These are phyloP conservation scores for Caryopteris hybrid DNA, from an alignment of 305 asterid genomes.

Conservation along the genomic window DNA sequence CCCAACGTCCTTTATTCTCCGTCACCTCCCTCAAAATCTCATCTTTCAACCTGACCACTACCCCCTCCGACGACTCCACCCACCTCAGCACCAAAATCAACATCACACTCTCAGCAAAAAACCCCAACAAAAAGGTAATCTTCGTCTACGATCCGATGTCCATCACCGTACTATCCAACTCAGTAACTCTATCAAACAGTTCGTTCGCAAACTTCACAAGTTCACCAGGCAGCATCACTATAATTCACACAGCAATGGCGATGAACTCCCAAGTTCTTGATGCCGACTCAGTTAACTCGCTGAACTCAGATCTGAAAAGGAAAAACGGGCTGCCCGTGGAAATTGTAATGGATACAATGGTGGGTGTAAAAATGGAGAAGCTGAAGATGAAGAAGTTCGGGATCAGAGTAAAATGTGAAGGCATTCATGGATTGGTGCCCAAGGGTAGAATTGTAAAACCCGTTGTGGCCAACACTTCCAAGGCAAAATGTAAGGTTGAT, in stretches of 20 bases:
- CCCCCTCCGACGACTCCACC: constrained; percentile 58
- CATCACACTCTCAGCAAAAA: constrained; percentile 60
- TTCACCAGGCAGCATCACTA: constrained; percentile 29
- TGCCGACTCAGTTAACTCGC: constrained; percentile 38
- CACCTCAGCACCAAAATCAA: constrained; percentile 59
- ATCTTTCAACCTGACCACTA: constrained; percentile 60
- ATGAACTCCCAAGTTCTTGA: constrained; percentile 42
- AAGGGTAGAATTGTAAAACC: constrained; percentile 49
- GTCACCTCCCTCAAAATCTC: constrained; percentile 56
- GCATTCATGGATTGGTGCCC: constrained; percentile 55
- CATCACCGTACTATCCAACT: constrained; percentile 27
- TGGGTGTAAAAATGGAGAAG: constrained; percentile 65
- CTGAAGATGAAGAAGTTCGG: constrained; percentile 63
- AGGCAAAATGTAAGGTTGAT: constrained; percentile 78
- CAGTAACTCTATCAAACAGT: constrained; percentile 46
- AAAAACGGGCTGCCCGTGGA: constrained; percentile 49
- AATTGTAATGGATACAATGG: constrained; percentile 61
- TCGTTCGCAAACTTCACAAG: constrained; percentile 42
- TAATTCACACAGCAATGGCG: constrained; percentile 49
- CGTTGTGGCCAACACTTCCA: constrained; percentile 36
- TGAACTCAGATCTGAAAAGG: constrained; percentile 60
- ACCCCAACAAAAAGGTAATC: constrained; percentile 55
- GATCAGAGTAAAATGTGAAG: constrained; percentile 67
- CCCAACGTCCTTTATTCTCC: constrained; percentile 61
- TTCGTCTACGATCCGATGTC: constrained; percentile 52